Evolutionary conservation across 2,329 filamentous ascomycete species (phyloP), one percentile per base, ranked within the genome.

Genomic region (Ophidiomyces ophidiicola): DNA sequence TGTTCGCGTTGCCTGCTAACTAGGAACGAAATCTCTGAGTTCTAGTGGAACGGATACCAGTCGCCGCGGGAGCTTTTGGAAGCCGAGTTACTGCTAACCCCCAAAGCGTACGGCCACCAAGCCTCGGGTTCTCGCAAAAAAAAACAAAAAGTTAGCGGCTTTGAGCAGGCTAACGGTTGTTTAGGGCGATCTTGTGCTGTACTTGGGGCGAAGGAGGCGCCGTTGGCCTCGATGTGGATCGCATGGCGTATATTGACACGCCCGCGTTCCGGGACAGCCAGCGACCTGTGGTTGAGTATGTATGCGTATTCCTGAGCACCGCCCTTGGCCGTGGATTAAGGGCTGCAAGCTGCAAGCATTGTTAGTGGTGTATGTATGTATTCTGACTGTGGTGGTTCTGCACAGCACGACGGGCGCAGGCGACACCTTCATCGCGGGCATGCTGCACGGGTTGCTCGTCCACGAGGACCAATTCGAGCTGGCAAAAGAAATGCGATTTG

Each of bases 361-460:
- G 17, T 33, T 25, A 26, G 6, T 25, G 10, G 26, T 24, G 5
- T 39, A 12, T 14, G 23, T 8, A 12, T 14, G 31, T n/a, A 54
- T 44, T 17, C 15, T 29, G 37, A 44, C 41, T 49, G 47, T 34
- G 35, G 4, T 33, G 43, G 47, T 44, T 44, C 41, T 49, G 54
- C 54, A 15, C 14, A 82, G 80, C 54, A 70, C 78, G 4, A 71
- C 84, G 44, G 81, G 80, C 39, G 80, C 80, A 30, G 81, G 81
- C 48, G 81, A 85, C 53, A 83, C 80, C 0, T 85, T 85, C 51
- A 73, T 80, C 46, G 80, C 80, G 23, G 80, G 78, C 43, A 74
- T 81, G 57, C 60, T 85, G 34, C 82, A 77, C 58, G 69, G 65
- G 24, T 56, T 82, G 44, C 58, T 70, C 52, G 12, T 5, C 36